Conservation (phyloP, 306 rosid species). For the Rosa lucieae region DNA sequence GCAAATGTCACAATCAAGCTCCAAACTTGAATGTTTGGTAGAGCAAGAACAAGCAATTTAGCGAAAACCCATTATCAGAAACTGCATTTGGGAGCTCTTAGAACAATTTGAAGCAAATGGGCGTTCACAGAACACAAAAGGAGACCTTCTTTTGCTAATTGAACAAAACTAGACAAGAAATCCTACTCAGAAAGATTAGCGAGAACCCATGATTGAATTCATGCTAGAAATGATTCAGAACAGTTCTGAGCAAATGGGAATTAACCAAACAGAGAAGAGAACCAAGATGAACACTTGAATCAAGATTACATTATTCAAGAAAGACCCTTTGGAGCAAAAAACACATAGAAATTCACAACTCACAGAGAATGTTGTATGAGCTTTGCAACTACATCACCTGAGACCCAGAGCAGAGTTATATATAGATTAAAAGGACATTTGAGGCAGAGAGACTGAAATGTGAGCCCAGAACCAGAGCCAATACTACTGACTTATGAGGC, state of each 20-base stretch:
- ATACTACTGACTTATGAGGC: slow-evolving; percentile 16
- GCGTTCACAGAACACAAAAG: slow-evolving; percentile 35
- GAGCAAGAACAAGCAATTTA: slow-evolving; percentile 38
- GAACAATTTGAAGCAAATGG: slow-evolving; percentile 39
- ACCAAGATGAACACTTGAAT: slow-evolving; percentile 23
- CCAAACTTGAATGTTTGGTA: slow-evolving; percentile 26
- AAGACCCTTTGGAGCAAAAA: slow-evolving; percentile 19
- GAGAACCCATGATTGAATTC: slow-evolving; percentile 60
- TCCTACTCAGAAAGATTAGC: slow-evolving; percentile 43
- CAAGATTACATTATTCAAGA: slow-evolving; percentile 62
- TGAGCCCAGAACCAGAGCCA: slow-evolving; percentile 19
- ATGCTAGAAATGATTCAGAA: slow-evolving; percentile 40
- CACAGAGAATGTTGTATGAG: slow-evolving; percentile 22
- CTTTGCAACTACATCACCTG: slow-evolving; percentile 59
- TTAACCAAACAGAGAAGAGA: slow-evolving; percentile 31
- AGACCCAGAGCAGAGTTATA: slow-evolving; percentile 8
- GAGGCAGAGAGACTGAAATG: slow-evolving; percentile 29
- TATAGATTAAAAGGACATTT: not conserved
- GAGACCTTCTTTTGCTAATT: slow-evolving; percentile 7
- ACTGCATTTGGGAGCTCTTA: slow-evolving; percentile 47
- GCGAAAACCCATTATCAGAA: slow-evolving; percentile 55
- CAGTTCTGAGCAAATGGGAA: slow-evolving; percentile 42
- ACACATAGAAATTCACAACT: slow-evolving; percentile 17
- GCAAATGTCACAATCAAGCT: slow-evolving; percentile 29
- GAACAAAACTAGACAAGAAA: slow-evolving; percentile 29